Conservation (phyloP, 306 rosid genomes). For the Corylus avellana region DNA sequence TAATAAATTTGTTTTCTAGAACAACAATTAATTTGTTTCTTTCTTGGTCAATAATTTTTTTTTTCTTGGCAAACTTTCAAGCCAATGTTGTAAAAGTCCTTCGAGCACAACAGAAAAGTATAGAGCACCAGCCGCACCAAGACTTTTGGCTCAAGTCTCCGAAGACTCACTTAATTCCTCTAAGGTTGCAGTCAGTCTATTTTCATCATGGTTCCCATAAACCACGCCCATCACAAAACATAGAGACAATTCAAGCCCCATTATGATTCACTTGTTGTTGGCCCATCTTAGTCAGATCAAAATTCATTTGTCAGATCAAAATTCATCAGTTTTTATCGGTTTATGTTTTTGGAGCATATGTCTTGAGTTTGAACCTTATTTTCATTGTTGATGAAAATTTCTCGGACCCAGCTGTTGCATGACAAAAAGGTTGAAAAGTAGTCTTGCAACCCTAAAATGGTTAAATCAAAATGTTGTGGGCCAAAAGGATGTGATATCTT, state of each 20-base stretch:
- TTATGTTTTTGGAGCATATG: no score
- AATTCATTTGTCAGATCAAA: background rate
- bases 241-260: background rate
- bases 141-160: background rate
- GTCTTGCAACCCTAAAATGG: background rate
- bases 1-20: no score
- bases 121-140: background rate
- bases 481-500: background rate
- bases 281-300: background rate
- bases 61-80: background rate
- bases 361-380: no score
- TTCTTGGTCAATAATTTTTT: background rate
- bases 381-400: no score
- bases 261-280: background rate
- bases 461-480: background rate
- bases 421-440: slow-evolving; percentile 7
- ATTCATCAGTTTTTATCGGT: no score
- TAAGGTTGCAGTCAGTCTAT: background rate
- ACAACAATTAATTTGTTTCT: no score
- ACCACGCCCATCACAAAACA: background rate
- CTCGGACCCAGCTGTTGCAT: no score
- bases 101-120: background rate
- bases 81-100: background rate
- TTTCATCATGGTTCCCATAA: background rate
- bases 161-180: background rate